Base-by-base conservation (phyloP, 371 early-diverging fungal genomes). In the Saksenaea oblongispora region DNA sequence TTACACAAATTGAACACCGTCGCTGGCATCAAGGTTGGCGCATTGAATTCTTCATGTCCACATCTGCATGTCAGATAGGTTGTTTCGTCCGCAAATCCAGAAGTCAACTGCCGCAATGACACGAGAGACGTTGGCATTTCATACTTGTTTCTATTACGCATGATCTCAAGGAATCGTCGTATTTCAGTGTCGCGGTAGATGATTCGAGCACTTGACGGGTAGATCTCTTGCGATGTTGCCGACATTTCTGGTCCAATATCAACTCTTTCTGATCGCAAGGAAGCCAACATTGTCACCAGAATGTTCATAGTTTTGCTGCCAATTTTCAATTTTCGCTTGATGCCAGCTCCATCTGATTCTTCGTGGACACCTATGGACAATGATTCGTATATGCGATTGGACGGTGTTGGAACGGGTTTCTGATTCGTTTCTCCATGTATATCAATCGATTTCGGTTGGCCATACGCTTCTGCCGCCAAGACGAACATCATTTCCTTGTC, bases 311-410 rank as follows among this genome's bases (percentile, higher is more conserved):
- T 14, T 22, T 56, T 54, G 42, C 41, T 27, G 14, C 56, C 56
- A 31, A 56, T 56, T 28, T 62, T 62, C 28, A 62, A 41, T 31
- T 56, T 62, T 7, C 17, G 3, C 54, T 62, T 62, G 42, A 31
- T 11, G 9, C 42, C 62, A 41, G 26, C 3, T 3, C 62, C 56
- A 39, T 62, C 56, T 0, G 62, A 22, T 27, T 62, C 62, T 56
- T 56, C 62, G 27, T 13, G 34, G 14, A 61, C 22, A 24, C 61
- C 54, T 3, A 34, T 22, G 15, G 34, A 24, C 35, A 61, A 53
- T 14, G 15, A 18, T 34, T 8, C 31, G 41, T 59, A 35, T 7
- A 41, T 13, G 28, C 15, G 14, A 18, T 4, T 42, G 4, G 44
- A 13, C 27, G n/a, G 11, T 5, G 27, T 44, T 24, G 37, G 27